A percentile compares a stretch with the other conserved stretches of the same genome.
Evolutionary conservation across 1,284 basidiomycete species (phyloP).

Genomic region (Tylopilus orsonianus): DNA sequence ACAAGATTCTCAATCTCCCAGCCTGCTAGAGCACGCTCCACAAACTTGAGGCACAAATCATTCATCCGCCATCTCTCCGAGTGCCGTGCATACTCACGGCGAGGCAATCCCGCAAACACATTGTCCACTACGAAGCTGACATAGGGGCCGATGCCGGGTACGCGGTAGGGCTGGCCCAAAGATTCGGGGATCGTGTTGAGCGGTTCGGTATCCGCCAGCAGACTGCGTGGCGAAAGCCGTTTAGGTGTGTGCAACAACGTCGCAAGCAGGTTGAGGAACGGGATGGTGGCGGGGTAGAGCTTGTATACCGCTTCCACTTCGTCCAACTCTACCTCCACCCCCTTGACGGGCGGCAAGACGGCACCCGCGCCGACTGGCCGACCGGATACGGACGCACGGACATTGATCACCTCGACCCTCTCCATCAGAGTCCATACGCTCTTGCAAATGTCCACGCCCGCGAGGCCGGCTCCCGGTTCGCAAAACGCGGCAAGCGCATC

Average conservation of each 20-base stretch:
- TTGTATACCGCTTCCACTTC: slow-evolving; percentile 80
- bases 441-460: slow-evolving; percentile 78
- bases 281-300: slow-evolving; percentile 84
- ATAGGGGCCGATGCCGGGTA: slow-evolving; percentile 78
- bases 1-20: slow-evolving; percentile 77
- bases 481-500: slow-evolving; percentile 86
- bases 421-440: slow-evolving; percentile 85
- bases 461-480: slow-evolving; percentile 66
- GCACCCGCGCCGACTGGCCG: slow-evolving; percentile 35
- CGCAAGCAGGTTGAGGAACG: slow-evolving; percentile 82
- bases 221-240: slow-evolving; percentile 58
- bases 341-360: slow-evolving; percentile 56
- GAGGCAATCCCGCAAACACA: slow-evolving; percentile 72
- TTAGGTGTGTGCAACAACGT: slow-evolving; percentile 80
- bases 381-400: slow-evolving; percentile 43
- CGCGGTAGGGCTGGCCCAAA: slow-evolving; percentile 72
- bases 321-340: slow-evolving; percentile 80
- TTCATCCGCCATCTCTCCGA: slow-evolving; percentile 88
- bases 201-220: slow-evolving; percentile 58
- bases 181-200: slow-evolving; percentile 75
- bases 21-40: slow-evolving; percentile 80
- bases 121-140: slow-evolving; percentile 86
- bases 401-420: slow-evolving; percentile 80
- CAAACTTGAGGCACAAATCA: slow-evolving; percentile 80
- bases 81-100: slow-evolving; percentile 72